Conservation (phyloP, 2,329 filamentous ascomycete species). For the Penicillium sclerotiorum region DNA sequence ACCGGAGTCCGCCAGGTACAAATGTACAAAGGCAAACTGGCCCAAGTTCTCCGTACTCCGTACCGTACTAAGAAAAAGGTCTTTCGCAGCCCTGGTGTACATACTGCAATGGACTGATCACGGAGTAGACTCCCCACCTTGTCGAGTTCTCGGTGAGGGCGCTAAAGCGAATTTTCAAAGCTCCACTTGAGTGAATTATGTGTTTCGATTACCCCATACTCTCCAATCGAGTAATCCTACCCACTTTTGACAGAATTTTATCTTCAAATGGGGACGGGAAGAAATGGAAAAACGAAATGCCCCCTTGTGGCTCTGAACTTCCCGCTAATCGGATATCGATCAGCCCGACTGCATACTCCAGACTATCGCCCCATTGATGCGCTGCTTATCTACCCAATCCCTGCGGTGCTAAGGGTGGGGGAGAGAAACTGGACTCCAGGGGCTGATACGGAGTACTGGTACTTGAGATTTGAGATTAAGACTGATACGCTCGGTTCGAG, state of each 20-base stretch:
- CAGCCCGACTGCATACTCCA: background rate
- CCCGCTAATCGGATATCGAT: background rate
- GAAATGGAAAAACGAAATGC: conserved; percentile 6
- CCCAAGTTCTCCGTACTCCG: conserved; percentile 11
- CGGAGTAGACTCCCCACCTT: conserved; percentile 2
- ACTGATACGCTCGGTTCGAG: no score
- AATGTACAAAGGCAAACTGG: no score
- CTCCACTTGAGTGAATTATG: conserved; percentile 14
- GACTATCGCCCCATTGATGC: background rate
- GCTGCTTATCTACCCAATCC: no score
- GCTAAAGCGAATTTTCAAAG: background rate
- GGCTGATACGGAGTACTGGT: no score
- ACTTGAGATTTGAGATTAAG: no score
- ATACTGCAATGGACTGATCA: background rate
- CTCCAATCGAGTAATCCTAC: conserved; percentile 4
- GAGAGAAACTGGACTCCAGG: background rate
- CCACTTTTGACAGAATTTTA: conserved; percentile 3
- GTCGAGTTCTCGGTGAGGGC: conserved; percentile 26
- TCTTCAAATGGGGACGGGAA: background rate
- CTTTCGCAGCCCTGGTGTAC: no score
- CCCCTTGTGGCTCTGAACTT: background rate
- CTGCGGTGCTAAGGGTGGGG: no score
- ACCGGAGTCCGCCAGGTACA: no score
- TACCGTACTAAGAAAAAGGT: background rate
- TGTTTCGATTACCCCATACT: conserved; percentile 18